phyloP scores from a whole-genome alignment of 768 basidiomycete genomes.

The Mycena chlorophos region DNA sequence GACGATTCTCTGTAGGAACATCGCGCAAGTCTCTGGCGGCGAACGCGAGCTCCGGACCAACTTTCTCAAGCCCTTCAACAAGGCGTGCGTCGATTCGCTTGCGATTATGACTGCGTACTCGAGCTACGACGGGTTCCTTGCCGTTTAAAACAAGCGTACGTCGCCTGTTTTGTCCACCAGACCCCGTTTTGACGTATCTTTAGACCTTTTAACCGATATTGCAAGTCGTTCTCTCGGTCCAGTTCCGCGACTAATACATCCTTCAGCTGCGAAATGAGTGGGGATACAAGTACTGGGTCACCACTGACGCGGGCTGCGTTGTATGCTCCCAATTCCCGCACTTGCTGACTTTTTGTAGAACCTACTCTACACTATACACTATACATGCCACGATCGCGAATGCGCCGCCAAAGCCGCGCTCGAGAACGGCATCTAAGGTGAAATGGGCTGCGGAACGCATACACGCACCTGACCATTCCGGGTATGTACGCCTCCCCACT shows the following conservation, averaged over 20 bases:
- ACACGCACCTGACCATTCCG: conserved; percentile 62
- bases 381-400: conserved; percentile 58
- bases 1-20: conserved; percentile 52
- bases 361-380: conserved; percentile 53
- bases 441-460: conserved; percentile 71
- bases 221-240: conserved; percentile 32
- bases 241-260: conserved; percentile 2
- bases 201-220: conserved; percentile 59
- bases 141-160: conserved; percentile 58
- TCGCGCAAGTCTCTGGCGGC: conserved; percentile 65
- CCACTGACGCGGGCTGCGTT: conserved; percentile 62
- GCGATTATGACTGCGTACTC: conserved; percentile 73
- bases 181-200: conserved; percentile 1
- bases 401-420: conserved; percentile 59
- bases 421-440: conserved; percentile 55
- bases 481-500: conserved; percentile 33
- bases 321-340: too few species aligned
- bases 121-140: conserved; percentile 68
- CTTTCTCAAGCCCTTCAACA: conserved; percentile 62
- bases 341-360: conserved; percentile 30
- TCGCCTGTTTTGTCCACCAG: conserved; percentile 10
- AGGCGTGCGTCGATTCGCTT: conserved; percentile 58
- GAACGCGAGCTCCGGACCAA: conserved; percentile 64
- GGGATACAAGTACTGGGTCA: conserved; percentile 67
- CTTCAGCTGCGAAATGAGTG: conserved; percentile 65